Conservation (phyloP, 495 filamentous ascomycete species). For the Cetradonia linearis region DNA sequence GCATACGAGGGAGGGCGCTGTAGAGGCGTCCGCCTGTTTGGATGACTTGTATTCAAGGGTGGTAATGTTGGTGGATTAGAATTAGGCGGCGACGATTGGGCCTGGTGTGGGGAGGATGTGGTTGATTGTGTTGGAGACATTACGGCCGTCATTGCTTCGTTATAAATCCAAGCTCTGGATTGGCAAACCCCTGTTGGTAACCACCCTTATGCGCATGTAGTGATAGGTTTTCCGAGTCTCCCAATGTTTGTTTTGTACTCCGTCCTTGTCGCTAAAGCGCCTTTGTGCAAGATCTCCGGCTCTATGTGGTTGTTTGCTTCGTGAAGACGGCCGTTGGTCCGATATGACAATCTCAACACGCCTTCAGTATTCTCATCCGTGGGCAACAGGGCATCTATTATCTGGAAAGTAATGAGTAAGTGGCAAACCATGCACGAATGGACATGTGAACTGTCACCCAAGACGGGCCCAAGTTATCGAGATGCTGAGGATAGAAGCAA, state of each 20-base stretch:
- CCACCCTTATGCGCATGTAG: not conserved
- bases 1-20: conserved; percentile 61
- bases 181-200: not conserved
- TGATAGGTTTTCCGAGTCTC: not conserved
- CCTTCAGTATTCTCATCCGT: not conserved
- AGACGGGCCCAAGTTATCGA: conserved; percentile 7
- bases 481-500: not conserved
- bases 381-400: not conserved
- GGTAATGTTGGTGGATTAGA: conserved; percentile 49
- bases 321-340: conserved; percentile 4
- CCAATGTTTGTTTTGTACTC: not conserved
- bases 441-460: conserved; percentile 4
- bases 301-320: conserved; percentile 6
- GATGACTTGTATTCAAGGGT: conserved; percentile 52
- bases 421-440: conserved; percentile 4
- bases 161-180: not conserved
- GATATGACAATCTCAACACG: not conserved
- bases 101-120: conserved; percentile 32
- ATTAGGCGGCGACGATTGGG: conserved; percentile 31
- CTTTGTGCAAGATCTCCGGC: not conserved
- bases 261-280: not conserved
- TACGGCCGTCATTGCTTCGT: conserved; percentile 18
- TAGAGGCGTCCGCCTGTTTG: conserved; percentile 45
- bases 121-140: conserved; percentile 29
- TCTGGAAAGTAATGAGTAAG: not conserved